Evolutionary conservation across 768 basidiomycete genomes (phyloP).

Genomic region (Termitomyces sp.): DNA sequence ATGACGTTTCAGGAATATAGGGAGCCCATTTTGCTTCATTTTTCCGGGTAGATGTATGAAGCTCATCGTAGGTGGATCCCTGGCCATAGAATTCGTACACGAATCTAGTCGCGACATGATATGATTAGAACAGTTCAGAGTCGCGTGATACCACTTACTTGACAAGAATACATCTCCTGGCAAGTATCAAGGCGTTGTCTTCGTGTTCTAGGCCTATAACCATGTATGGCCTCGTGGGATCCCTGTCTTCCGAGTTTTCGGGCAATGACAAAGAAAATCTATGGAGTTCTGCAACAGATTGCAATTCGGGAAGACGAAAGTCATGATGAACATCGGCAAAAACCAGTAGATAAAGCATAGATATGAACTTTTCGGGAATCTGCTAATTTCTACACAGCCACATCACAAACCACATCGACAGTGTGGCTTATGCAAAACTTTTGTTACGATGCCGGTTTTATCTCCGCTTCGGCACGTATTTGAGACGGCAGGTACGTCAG

Average conservation of each 20-base stretch:
- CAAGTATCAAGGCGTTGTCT: conserved; percentile 68
- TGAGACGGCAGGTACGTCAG: too few species aligned
- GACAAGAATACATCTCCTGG: conserved; percentile 73
- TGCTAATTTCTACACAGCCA: neutral
- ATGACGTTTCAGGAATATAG: conserved; percentile 63
- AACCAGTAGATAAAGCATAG: conserved; percentile 45
- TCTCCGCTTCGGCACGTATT: too few species aligned
- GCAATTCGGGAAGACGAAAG: conserved; percentile 80
- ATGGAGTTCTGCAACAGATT: conserved; percentile 69
- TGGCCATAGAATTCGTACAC: conserved; percentile 75
- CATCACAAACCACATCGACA: neutral
- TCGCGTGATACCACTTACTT: conserved; percentile 41
- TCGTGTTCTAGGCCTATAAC: conserved; percentile 62
- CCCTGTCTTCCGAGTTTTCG: conserved; percentile 34
- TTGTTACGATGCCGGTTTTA: too few species aligned
- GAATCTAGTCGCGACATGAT: conserved; percentile 38
- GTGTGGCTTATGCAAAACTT: too few species aligned
- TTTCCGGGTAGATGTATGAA: conserved; percentile 52
- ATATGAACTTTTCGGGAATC: neutral
- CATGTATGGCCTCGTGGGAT: conserved; percentile 68
- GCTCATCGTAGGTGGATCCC: conserved; percentile 59
- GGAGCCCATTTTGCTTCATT: conserved; percentile 46
- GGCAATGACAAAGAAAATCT: conserved; percentile 56
- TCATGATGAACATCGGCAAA: conserved; percentile 80
- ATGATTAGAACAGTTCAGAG: neutral